Evolutionary conservation across 2,329 filamentous ascomycete species (phyloP).

Genomic region (Epichloe festucae): DNA sequence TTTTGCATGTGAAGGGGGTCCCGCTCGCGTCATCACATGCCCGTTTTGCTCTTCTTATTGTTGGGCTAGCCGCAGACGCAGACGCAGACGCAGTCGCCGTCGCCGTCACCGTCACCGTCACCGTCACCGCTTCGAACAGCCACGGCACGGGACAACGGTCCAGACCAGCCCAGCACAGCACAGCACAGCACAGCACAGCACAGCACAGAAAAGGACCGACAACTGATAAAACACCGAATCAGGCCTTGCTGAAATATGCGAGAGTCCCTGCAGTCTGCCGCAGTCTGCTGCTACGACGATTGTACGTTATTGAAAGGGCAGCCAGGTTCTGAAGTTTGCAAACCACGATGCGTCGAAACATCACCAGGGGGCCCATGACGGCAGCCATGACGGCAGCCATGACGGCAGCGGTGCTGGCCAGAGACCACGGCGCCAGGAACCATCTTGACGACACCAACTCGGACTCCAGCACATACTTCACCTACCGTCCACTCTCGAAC

Average conservation of each 20-base stretch:
- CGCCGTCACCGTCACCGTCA: neutral
- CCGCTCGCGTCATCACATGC: neutral
- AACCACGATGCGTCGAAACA: constrained; percentile 4
- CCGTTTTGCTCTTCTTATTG: too few species aligned
- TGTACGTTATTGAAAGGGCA: constrained; percentile 3
- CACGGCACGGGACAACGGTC: too few species aligned
- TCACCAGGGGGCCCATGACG: neutral
- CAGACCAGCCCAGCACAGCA: neutral
- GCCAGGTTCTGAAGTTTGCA: neutral
- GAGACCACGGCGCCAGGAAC: constrained; percentile 1
- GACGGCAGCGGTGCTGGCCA: neutral
- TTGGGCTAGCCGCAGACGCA: neutral
- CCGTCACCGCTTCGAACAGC: neutral
- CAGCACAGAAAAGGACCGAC: too few species aligned
- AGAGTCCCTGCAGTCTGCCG: neutral
- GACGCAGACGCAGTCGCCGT: neutral
- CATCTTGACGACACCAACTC: neutral
- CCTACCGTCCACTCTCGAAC: constrained; percentile 54
- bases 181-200: neutral
- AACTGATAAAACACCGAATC: neutral
- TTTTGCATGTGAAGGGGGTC: neutral
- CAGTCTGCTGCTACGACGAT: constrained; percentile 1
- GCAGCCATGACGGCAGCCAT: neutral
- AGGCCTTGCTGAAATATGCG: constrained; percentile 6
- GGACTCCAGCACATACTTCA: constrained; percentile 40